These are phyloP conservation scores for Phoma sp. DNA, from an alignment of 2,329 filamentous ascomycete species.

Conservation along the genomic window DNA sequence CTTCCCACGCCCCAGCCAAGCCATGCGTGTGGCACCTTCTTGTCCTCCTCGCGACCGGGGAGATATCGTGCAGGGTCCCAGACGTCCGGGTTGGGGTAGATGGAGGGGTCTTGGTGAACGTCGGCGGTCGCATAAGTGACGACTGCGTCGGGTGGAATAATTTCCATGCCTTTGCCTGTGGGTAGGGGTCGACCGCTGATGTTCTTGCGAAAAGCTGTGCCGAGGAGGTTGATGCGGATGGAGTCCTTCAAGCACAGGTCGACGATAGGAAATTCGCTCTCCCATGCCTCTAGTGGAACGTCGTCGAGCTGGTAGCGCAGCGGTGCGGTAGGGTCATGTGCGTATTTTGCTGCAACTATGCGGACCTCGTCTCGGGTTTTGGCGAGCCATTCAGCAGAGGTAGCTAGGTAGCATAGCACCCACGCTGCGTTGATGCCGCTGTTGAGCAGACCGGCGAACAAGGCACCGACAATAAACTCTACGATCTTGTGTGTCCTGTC, in stretches of 20 bases:
- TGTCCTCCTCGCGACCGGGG: slow-evolving; percentile 57
- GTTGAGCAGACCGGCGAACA: slow-evolving; percentile 66
- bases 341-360: slow-evolving; percentile 53
- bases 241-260: slow-evolving; percentile 61
- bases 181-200: slow-evolving; percentile 53
- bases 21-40: slow-evolving; percentile 46
- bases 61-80: slow-evolving; percentile 61
- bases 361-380: slow-evolving; percentile 58
- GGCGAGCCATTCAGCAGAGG: slow-evolving; percentile 53
- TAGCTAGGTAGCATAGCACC: slow-evolving; percentile 48
- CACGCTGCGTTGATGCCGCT: slow-evolving; percentile 62
- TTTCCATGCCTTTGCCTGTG: slow-evolving; percentile 53
- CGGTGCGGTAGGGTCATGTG: slow-evolving; percentile 42
- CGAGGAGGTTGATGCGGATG: slow-evolving; percentile 59
- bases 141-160: slow-evolving; percentile 59
- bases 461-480: slow-evolving; percentile 58
- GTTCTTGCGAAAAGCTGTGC: slow-evolving; percentile 61
- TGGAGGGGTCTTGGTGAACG: slow-evolving; percentile 54
- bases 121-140: slow-evolving; percentile 57
- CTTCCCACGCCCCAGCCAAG: slow-evolving; percentile 49
- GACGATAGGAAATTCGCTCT: slow-evolving; percentile 60
- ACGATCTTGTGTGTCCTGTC: slow-evolving; percentile 55
- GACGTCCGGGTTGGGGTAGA: slow-evolving; percentile 57
- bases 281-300: slow-evolving; percentile 62
- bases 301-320: slow-evolving; percentile 50